Percentiles rank a stretch among this genome's conserved stretches.
These are phyloP conservation scores for Comarum palustre DNA, from an alignment of 306 rosid genomes.

Conservation along the genomic window DNA sequence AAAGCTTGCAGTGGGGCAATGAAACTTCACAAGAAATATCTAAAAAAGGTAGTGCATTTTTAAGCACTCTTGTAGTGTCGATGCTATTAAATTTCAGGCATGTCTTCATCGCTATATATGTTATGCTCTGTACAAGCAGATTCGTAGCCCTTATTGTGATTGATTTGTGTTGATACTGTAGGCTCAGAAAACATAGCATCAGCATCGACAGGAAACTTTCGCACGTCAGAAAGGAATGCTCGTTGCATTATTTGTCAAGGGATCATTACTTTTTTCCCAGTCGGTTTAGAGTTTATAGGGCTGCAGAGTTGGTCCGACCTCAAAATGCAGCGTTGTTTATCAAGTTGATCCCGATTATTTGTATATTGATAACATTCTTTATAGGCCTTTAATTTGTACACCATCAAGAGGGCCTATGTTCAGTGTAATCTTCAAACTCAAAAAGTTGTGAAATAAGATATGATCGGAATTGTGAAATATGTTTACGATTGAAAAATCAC, in stretches of 20 bases:
- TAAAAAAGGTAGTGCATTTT: slow-evolving; percentile 56
- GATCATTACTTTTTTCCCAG: slow-evolving; percentile 21
- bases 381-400: slow-evolving; percentile 7
- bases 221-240: slow-evolving; percentile 28
- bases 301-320: slow-evolving; percentile 25
- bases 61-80: not conserved
- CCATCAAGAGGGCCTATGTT: not conserved
- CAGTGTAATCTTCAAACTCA: slow-evolving; percentile 9
- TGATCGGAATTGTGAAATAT: too few species aligned
- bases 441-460: too few species aligned
- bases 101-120: not conserved
- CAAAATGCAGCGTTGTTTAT: slow-evolving; percentile 27
- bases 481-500: too few species aligned
- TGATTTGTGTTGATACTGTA: slow-evolving; percentile 36
- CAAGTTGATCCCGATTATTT: slow-evolving; percentile 27
- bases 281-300: slow-evolving; percentile 20
- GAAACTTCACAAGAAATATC: slow-evolving; percentile 94
- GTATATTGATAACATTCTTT: slow-evolving; percentile 27
- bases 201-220: slow-evolving; percentile 3
- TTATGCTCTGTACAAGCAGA: not conserved
- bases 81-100: not conserved
- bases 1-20: slow-evolving; percentile 93
- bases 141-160: slow-evolving; percentile 4
- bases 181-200: slow-evolving; percentile 70
- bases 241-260: slow-evolving; percentile 16